Percentiles rank a stretch among this genome's conserved stretches.
phyloP scores from a whole-genome alignment of 2,329 filamentous ascomycete species.

The Metarhizium guizhouense region DNA sequence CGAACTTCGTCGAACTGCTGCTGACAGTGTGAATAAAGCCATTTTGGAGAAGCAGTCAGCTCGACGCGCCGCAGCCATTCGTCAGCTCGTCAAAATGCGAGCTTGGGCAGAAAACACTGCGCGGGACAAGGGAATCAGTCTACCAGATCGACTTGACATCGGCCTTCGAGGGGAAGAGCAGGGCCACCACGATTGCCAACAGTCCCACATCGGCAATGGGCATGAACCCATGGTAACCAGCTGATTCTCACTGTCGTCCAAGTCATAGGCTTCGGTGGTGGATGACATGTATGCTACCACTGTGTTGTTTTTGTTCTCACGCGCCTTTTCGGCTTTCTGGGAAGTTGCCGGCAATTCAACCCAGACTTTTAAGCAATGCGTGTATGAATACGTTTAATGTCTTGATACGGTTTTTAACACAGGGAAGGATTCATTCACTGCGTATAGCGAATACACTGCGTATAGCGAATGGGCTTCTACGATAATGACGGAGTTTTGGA shows the following conservation, averaged over 20 bases:
- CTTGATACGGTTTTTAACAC: not conserved
- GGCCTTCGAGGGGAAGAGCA: slow-evolving; percentile 28
- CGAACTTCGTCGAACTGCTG: slow-evolving; percentile 72
- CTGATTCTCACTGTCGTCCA: slow-evolving; percentile 17
- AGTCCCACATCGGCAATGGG: slow-evolving; percentile 25
- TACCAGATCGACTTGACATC: slow-evolving; percentile 27
- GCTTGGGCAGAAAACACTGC: slow-evolving; percentile 73
- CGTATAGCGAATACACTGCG: not conserved
- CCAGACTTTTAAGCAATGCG: not conserved
- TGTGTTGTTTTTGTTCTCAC: not conserved
- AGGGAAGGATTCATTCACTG: not conserved
- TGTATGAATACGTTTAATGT: not conserved
- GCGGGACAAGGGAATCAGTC: slow-evolving; percentile 19
- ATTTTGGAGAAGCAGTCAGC: slow-evolving; percentile 67
- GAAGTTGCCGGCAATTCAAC: not conserved
- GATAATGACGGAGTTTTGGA: not conserved
- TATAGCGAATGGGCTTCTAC: not conserved
- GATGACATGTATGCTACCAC: not conserved
- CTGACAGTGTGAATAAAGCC: slow-evolving; percentile 79
- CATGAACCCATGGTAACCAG: slow-evolving; percentile 45
- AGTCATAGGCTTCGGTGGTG: not conserved
- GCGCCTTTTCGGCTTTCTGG: not conserved
- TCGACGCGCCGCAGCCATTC: slow-evolving; percentile 71
- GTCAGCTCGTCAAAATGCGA: slow-evolving; percentile 70
- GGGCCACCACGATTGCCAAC: slow-evolving; percentile 16